phyloP scores from a whole-genome alignment of 495 filamentous ascomycete species.

The Penicillium daleae region DNA sequence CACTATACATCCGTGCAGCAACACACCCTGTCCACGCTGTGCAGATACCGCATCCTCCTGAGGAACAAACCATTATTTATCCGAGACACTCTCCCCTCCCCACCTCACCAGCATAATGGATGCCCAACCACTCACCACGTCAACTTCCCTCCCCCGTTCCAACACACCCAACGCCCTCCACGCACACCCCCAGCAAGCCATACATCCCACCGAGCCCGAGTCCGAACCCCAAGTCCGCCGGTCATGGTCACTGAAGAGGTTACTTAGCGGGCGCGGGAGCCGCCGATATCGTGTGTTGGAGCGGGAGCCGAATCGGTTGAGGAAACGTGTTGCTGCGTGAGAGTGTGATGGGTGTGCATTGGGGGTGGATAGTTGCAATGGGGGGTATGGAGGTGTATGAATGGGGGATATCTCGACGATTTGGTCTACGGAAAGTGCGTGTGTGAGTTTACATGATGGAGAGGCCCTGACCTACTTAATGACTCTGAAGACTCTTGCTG shows the following conservation, averaged over 20 bases:
- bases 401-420: too few species aligned
- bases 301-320: constrained; percentile 48
- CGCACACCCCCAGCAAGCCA: constrained; percentile 10
- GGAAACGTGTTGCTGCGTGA: constrained; percentile 41
- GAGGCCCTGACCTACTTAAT: too few species aligned
- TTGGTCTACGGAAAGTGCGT: not conserved
- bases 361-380: not conserved
- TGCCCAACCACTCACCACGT: constrained; percentile 33
- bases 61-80: not conserved
- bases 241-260: constrained; percentile 46
- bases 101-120: constrained; percentile 24
- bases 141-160: constrained; percentile 7
- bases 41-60: not conserved
- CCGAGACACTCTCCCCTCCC: not conserved
- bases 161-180: constrained; percentile 18
- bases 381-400: not conserved
- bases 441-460: not conserved
- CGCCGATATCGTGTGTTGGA: constrained; percentile 47
- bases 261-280: constrained; percentile 44
- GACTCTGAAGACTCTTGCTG: not conserved
- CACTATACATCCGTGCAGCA: not conserved
- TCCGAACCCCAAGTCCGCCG: constrained; percentile 17
- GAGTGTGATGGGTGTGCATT: not conserved
- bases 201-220: constrained; percentile 1
- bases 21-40: not conserved